Conservation (phyloP, 2,329 filamentous ascomycete species). For the Claviceps sp. region DNA sequence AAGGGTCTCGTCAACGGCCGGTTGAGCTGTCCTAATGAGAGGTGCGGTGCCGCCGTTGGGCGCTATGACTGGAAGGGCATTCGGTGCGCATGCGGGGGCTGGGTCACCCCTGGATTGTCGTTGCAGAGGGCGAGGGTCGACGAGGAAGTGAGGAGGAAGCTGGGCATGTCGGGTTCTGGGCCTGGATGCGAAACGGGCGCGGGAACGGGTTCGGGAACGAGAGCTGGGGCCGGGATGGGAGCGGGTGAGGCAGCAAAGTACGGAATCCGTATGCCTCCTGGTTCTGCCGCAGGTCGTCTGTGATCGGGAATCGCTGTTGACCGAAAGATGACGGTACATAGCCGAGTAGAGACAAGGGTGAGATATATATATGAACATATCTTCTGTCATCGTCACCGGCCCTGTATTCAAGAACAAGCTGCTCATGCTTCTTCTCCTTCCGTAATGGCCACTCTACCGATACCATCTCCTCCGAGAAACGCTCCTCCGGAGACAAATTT, state of each 20-base stretch:
- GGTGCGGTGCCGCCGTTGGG: slow-evolving; percentile 72
- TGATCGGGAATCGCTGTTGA: background rate
- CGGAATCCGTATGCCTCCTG: slow-evolving; percentile 44
- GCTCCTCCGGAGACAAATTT: no score
- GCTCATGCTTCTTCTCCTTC: no score
- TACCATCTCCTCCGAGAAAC: no score
- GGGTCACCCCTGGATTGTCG: slow-evolving; percentile 85
- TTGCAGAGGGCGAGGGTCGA: slow-evolving; percentile 74
- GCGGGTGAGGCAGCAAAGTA: slow-evolving; percentile 11
- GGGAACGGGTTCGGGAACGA: slow-evolving; percentile 9
- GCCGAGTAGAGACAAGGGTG: no score
- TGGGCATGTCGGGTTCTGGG: background rate
- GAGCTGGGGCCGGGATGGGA: slow-evolving; percentile 10
- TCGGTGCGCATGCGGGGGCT: slow-evolving; percentile 78
- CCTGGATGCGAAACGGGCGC: background rate
- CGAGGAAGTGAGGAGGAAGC: slow-evolving; percentile 32
- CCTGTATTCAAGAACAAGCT: no score
- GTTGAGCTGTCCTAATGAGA: slow-evolving; percentile 64
- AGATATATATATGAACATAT: no score
- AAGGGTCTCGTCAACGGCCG: slow-evolving; percentile 72
- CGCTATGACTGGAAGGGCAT: slow-evolving; percentile 96
- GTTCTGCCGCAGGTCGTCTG: slow-evolving; percentile 12
- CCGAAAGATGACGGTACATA: no score
- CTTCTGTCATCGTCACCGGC: no score
- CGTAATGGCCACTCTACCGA: no score